Evolutionary conservation across 2,329 filamentous ascomycete genomes (phyloP), one percentile per base, ranked within the genome.

Genomic region (Penicillium sp.): DNA sequence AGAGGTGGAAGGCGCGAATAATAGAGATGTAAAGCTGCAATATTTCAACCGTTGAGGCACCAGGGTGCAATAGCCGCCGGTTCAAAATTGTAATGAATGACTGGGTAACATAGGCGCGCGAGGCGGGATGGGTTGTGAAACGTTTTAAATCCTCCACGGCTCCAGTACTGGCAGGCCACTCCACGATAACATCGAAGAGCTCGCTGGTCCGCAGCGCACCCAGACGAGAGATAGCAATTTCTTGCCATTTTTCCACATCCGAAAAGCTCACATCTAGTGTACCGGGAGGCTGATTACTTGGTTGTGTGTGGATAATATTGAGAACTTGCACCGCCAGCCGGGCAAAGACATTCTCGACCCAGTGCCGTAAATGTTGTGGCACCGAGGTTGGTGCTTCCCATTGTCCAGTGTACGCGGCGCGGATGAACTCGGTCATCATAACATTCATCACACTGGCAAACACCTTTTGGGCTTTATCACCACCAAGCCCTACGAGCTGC

Each of bases 1-100:
- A 73, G 16, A 83, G 74, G 46, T 83, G 81, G 60, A 89, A 88
- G 0, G 83, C 81, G 33, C 83, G 81, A 51, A 89, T 88, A 21
- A 88, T 82, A 3, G 81, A 86, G 54, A 88, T 86, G 68, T 89
- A 89, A 7, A 87, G 73, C 57, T 86, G 83, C n/a, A 89, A 71
- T 2, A 89, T 87, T 54, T 88, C 82, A 1, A 83, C 81, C 0
- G 86, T 89, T 9, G 84, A 87, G 2, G 84, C 84, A 8, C 85
- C 86, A 4, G 84, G 83, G 63, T 87, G 85, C 13, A 88, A 70
- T 9, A 88, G 69, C 9, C 84, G 78, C 24, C 77, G 75, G 18
- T 79, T 78, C 2, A 87, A 71, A 36, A 80, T 81, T 6, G 75
- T 71, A 2, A 77, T 77, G 62, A 87, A 87, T 42, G 75, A 76